phyloP scores from a whole-genome alignment of 1,139 yeast species.

The Saccharomyces hybrid region DNA sequence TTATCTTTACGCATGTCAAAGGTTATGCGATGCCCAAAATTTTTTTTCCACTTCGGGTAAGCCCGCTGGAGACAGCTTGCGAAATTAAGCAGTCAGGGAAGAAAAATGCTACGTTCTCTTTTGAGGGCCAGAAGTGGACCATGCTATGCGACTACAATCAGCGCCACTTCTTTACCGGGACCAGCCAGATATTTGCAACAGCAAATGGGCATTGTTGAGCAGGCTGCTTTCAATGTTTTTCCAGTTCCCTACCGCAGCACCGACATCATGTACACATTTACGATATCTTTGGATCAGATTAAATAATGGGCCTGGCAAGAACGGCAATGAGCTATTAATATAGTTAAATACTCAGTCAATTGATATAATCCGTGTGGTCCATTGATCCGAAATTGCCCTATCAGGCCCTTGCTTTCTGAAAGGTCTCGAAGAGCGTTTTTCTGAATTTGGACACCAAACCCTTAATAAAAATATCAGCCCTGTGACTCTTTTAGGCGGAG shows the following conservation, averaged over 20 bases:
- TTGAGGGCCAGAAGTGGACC: not conserved
- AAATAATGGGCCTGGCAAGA: not conserved
- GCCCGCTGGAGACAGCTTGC: not conserved
- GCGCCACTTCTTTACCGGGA: not conserved
- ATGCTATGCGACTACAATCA: not conserved
- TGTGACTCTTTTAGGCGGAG: not conserved
- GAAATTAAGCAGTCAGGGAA: not conserved
- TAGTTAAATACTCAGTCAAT: not conserved
- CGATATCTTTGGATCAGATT: not conserved
- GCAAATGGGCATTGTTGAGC: not conserved
- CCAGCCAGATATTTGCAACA: not conserved
- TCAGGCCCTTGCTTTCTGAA: not conserved
- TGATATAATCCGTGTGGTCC: not conserved
- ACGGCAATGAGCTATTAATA: too few relatives aligned
- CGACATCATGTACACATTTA: not conserved
- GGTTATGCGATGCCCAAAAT: slow-evolving; percentile 1
- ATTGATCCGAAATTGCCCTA: not conserved
- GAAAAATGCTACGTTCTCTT: not conserved
- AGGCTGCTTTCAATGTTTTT: not conserved
- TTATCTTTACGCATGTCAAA: not conserved
- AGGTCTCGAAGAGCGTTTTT: too few relatives aligned
- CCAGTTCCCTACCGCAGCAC: not conserved
- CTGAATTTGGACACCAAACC: not conserved
- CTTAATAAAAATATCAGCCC: not conserved
- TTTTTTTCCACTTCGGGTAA: not conserved